Base-by-base conservation (phyloP, 2,329 filamentous ascomycete species). In the Periglandula ipomoeae region DNA sequence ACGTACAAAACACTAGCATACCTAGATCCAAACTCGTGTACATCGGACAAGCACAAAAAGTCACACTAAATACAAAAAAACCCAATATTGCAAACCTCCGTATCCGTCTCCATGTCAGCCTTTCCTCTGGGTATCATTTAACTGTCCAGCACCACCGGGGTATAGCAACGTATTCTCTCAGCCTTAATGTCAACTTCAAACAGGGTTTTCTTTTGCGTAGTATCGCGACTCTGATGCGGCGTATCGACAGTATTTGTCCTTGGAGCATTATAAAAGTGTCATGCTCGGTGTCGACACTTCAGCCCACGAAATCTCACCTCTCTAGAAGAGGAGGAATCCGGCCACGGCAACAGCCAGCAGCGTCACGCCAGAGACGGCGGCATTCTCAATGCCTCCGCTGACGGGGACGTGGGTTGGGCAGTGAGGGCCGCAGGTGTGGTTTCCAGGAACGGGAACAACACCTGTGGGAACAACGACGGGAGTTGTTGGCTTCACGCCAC, bases 301-400 rank as follows among this genome's bases (percentile, higher is more conserved):
- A 15, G 10, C 30, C 30, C 30, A 32, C 15, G 30, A 15, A 10
- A 15, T 11, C 15, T 8, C 30, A 15, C 7, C 30, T 8, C 9
- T 15, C 15, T 32, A 50, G 7, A 50, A 13, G 19, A 50, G 24
- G 26, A 47, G 22, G 32, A 44, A 35, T 4, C 34, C 49, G 27
- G 45, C 52, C n/a, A 48, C 23, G 19, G 39, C 44, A 35, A 44
- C 42, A 40, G 48, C 44, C 23, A 46, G 19, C 15, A 54, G 11
- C 44, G 44, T 48, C 34, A 49, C 13, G 34, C 17, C 45, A 4
- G 49, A 39, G 26, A 26, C 32, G 30, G 42, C 46, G 23, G 22
- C 19, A 17, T 15, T 41, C 19, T 45, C 37, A 9, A 44, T 17
- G n/a, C 24, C 50, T 6, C 22, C 47, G 39, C 35, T 47, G 26